Conservation (phyloP, 176 grass and related monocot species). For the Puccinellia tenuiflora region DNA sequence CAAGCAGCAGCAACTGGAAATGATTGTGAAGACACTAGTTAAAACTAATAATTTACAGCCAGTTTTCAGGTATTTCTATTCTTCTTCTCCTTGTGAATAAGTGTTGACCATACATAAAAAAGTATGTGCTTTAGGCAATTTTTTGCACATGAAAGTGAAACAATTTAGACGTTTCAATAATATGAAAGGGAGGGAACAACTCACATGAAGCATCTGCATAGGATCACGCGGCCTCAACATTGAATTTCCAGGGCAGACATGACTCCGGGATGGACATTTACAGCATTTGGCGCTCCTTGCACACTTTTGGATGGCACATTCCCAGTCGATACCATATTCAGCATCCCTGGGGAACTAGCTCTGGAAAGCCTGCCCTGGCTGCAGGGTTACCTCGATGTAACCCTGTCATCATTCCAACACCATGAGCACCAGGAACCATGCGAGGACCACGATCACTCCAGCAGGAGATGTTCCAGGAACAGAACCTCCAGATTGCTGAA, state of each 20-base stretch:
- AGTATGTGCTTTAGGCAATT: not conserved
- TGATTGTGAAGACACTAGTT: not conserved
- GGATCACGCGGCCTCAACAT: constrained; percentile 47
- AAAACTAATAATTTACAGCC: not conserved
- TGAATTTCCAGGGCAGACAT: constrained; percentile 54
- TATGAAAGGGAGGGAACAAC: constrained; percentile 25
- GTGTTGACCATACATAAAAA: not conserved
- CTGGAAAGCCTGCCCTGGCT: constrained; percentile 58
- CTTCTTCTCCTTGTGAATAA: not conserved
- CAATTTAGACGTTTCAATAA: constrained; percentile 17
- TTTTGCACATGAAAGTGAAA: not conserved
- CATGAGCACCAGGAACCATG: constrained; percentile 34
- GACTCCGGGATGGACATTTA: constrained; percentile 44
- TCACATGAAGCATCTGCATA: constrained; percentile 68
- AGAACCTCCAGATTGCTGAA: constrained; percentile 57
- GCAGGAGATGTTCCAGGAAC: constrained; percentile 50
- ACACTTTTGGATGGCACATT: constrained; percentile 46
- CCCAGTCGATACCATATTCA: constrained; percentile 43
- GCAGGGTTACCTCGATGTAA: constrained; percentile 43
- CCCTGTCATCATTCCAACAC: constrained; percentile 58
- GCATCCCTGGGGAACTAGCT: constrained; percentile 44
- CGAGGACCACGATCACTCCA: constrained; percentile 33
- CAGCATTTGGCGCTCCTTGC: constrained; percentile 44
- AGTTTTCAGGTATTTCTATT: constrained; percentile 15
- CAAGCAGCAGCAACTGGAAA: not conserved